phyloP scores from a whole-genome alignment of 768 basidiomycete genomes.

The Suillus subalutaceus region DNA sequence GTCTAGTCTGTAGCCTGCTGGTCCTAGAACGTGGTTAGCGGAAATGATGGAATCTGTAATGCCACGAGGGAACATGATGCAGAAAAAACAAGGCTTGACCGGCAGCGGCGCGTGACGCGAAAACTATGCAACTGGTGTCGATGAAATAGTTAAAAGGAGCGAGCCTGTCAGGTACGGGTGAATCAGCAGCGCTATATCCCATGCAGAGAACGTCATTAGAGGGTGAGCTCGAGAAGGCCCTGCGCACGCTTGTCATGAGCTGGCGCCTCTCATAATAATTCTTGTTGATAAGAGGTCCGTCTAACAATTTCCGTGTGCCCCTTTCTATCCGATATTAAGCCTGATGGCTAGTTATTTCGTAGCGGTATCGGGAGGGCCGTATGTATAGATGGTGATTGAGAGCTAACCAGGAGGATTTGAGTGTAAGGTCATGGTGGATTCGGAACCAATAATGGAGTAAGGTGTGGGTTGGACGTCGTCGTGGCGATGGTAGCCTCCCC shows the following conservation, averaged over 20 bases:
- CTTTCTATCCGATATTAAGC: neutral
- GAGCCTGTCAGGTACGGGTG: neutral
- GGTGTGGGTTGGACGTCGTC: neutral
- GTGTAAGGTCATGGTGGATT: neutral
- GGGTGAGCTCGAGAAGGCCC: too few relatives aligned
- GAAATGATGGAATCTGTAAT: neutral
- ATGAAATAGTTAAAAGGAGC: neutral
- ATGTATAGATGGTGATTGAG: neutral
- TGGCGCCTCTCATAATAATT: neutral
- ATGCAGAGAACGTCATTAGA: neutral
- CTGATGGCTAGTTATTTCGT: neutral
- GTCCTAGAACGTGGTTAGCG: neutral
- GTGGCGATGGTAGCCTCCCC: neutral
- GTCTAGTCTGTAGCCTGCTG: neutral
- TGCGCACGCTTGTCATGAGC: too few relatives aligned
- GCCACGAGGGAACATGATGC: neutral
- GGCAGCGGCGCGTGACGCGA: neutral
- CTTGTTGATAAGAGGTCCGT: neutral
- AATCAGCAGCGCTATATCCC: neutral
- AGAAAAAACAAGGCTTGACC: neutral
- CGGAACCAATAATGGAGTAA: neutral
- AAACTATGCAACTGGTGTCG: neutral
- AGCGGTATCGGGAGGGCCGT: too few relatives aligned
- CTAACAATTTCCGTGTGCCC: neutral
- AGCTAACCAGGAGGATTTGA: neutral